Base-by-base conservation (phyloP, 441 rosid species). In the Populus tomentosa region DNA sequence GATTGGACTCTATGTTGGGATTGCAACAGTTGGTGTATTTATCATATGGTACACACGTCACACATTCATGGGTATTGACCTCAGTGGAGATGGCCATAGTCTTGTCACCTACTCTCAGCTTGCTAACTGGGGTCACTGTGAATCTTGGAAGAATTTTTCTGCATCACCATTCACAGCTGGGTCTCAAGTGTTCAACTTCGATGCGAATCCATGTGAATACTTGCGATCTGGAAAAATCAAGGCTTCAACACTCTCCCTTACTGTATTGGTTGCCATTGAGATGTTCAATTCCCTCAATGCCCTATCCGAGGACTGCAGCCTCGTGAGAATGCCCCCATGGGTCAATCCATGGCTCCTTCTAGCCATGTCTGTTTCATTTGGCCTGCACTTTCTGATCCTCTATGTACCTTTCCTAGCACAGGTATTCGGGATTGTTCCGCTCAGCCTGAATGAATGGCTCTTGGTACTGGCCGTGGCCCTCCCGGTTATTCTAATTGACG, bases 201-300 rank as follows among this genome's bases (percentile, higher is more conserved):
- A 87, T 24, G 20, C 78, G 10, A 87, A 92, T 71, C 97, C 98
- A 0, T 94, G 99, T 13, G 97, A 94, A 0, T 95, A 95, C 79
- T 95, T 95, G 87, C 88, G 79, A 2, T 61, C 78, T 0, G 99
- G 99, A 26, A 95, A 95, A 82, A 88, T 94, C 75, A 95, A 95
- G 82, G 99, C 98, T 1, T 88, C 93, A 2, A 95, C 97, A 1
- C 97, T 94, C 53, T 94, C 98, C 75, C 97, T 95, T 65, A 88
- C 99, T 0, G 98, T 95, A 7, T 79, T 95, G 89, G 99, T 95
- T 61, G 90, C 98, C 28, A 95, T 95, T 14, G 99, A 95, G 86
- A 95, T 95, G 99, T 94, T 95, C 90, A 95, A 95, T 73, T 95
- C 99, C 18, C 86, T 95, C 6, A 95, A 95, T 62, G 99, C 99